phyloP scores from a whole-genome alignment of 805 yeast species.

The Lachancea quebecensis region DNA sequence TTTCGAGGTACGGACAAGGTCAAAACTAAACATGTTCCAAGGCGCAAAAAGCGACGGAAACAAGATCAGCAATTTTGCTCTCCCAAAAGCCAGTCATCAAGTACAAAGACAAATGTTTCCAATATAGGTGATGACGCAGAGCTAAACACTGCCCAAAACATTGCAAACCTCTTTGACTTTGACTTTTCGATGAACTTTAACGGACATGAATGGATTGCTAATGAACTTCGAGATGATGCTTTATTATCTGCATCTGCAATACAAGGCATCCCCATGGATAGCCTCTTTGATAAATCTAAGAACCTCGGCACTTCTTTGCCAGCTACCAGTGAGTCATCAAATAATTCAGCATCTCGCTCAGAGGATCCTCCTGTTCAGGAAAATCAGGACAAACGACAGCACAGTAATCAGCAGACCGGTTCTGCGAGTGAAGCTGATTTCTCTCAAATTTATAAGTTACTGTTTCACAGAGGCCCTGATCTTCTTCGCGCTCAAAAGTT shows the following conservation, averaged over 20 bases:
- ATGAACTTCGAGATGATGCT: constrained; percentile 66
- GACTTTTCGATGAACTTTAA: constrained; percentile 13
- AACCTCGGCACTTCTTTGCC: not conserved
- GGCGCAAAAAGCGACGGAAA: constrained; percentile 9
- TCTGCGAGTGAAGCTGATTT: not conserved
- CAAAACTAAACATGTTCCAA: constrained; percentile 18
- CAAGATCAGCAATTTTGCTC: too few species aligned
- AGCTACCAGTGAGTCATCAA: not conserved
- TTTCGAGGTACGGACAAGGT: constrained; percentile 42
- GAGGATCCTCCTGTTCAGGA: not conserved
- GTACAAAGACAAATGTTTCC: not conserved
- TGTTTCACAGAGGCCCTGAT: constrained; percentile 44
- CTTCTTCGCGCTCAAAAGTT: constrained; percentile 11
- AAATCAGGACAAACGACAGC: not conserved
- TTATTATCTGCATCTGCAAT: constrained; percentile 66
- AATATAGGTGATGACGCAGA: not conserved
- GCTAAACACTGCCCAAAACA: not conserved
- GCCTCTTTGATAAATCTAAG: constrained; percentile 15
- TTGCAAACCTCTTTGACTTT: constrained; percentile 7
- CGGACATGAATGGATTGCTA: constrained; percentile 64
- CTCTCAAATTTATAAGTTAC: constrained; percentile 29
- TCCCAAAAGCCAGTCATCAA: too few species aligned
- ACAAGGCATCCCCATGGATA: constrained; percentile 18
- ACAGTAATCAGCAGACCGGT: not conserved
- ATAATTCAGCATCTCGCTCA: not conserved